Evolutionary conservation across 1,139 yeast genomes (phyloP).

Genomic region (Taphrina confusa): DNA sequence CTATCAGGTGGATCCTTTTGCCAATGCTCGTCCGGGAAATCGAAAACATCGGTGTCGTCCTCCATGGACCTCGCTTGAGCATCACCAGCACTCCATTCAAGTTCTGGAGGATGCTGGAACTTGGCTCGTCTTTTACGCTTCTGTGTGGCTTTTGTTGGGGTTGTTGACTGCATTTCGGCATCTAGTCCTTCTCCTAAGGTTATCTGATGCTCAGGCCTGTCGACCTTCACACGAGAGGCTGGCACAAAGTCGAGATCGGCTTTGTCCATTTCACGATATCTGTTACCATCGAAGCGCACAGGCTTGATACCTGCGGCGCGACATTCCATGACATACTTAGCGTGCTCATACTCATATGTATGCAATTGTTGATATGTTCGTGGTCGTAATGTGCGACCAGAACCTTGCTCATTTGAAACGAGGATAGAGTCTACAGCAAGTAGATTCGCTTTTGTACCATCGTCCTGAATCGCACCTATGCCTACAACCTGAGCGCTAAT

Average conservation of each 20-base stretch:
- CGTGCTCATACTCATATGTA: slow-evolving; percentile 26
- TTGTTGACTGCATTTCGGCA: background rate
- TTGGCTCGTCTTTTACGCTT: background rate
- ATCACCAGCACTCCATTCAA: background rate
- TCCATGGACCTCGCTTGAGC: background rate
- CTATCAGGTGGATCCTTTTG: background rate
- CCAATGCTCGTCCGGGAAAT: slow-evolving; percentile 20
- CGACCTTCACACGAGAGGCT: background rate
- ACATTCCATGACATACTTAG: slow-evolving; percentile 28
- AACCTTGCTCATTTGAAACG: too few species aligned
- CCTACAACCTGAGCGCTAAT: too few species aligned
- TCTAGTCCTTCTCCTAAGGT: background rate
- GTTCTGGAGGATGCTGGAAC: background rate
- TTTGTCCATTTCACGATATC: slow-evolving; percentile 11
- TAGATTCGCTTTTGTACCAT: too few species aligned
- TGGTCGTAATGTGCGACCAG: slow-evolving; percentile 16
- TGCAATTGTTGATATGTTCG: slow-evolving; percentile 25
- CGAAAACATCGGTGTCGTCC: slow-evolving; percentile 1
- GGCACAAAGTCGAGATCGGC: slow-evolving; percentile 4
- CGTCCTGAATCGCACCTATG: too few species aligned
- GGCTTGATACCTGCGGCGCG: slow-evolving; percentile 31
- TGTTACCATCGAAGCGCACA: slow-evolving; percentile 22
- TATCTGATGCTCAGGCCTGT: too few species aligned
- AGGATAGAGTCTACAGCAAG: too few species aligned
- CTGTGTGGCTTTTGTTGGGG: background rate